Percentiles rank a stretch among this genome's conserved stretches.
Evolutionary conservation across 2,329 filamentous ascomycete species (phyloP).

Genomic region (Metarhizium album): DNA sequence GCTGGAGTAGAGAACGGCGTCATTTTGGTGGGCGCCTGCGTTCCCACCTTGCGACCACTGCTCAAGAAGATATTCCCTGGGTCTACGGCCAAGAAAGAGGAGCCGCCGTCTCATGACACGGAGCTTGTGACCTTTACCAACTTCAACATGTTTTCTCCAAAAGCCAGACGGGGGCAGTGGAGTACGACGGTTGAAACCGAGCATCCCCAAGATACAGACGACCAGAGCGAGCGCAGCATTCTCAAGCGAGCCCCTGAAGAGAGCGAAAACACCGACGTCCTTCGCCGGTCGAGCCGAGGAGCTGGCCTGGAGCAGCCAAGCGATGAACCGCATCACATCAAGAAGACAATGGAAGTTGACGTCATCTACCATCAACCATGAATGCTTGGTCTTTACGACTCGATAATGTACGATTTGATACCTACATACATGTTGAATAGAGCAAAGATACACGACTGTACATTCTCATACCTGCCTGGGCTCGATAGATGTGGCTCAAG

Average conservation of each 20-base stretch:
- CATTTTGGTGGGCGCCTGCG: conserved; percentile 5
- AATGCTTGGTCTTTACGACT: not conserved
- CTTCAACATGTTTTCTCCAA: conserved; percentile 4
- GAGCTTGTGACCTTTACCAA: conserved; percentile 6
- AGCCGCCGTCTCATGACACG: not conserved
- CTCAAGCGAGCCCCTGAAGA: not conserved
- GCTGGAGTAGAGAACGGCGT: conserved; percentile 7
- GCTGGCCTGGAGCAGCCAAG: not conserved
- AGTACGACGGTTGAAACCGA: conserved; percentile 6
- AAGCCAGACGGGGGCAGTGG: conserved; percentile 3
- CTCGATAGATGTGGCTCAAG: no score
- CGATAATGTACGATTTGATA: no score
- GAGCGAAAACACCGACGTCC: conserved; percentile 2
- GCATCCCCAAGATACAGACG: not conserved
- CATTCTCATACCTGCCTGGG: not conserved
- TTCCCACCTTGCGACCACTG: conserved; percentile 5
- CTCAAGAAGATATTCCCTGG: conserved; percentile 5
- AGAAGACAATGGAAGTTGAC: conserved; percentile 5
- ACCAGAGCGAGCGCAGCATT: conserved; percentile 4
- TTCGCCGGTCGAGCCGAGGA: not conserved
- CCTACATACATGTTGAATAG: no score
- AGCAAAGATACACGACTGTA: not conserved
- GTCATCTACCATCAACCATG: conserved; percentile 1
- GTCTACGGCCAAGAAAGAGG: not conserved
- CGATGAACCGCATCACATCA: conserved; percentile 1